Conservation (phyloP, 1,139 yeast species). For the Scheffersomyces insectosa region DNA sequence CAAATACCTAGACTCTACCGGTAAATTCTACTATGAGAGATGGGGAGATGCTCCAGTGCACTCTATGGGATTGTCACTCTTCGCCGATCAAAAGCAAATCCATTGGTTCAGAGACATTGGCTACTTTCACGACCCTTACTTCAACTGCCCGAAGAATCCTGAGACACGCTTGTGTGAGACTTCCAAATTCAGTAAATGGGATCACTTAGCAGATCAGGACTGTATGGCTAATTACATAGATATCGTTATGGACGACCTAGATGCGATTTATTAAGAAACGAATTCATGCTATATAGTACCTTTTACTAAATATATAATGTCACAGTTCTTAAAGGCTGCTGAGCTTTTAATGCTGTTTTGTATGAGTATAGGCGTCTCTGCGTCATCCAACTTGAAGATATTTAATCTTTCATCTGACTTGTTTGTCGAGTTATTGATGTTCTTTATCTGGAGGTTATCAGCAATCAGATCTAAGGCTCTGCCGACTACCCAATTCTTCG, state of each 20-base stretch:
- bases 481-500: constrained; percentile 74
- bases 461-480: constrained; percentile 72
- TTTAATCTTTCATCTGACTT: constrained; percentile 44
- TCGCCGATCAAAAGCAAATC: constrained; percentile 65
- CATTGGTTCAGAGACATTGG: constrained; percentile 94
- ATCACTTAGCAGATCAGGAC: constrained; percentile 57
- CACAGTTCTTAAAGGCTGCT: constrained; percentile 49
- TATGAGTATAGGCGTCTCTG: constrained; percentile 26
- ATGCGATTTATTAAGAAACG: constrained; percentile 5
- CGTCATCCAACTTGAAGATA: constrained; percentile 37
- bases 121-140: constrained; percentile 72
- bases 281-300: constrained; percentile 30
- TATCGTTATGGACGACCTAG: constrained; percentile 46
- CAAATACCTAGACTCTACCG: constrained; percentile 60
- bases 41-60: constrained; percentile 97
- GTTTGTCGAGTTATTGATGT: constrained; percentile 54
- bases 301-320: constrained; percentile 56
- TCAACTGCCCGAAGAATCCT: constrained; percentile 61
- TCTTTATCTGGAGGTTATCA: constrained; percentile 51
- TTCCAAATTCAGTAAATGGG: constrained; percentile 47
- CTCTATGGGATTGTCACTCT: constrained; percentile 69
- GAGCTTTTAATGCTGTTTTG: constrained; percentile 42
- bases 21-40: constrained; percentile 83
- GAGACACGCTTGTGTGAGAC: constrained; percentile 35
- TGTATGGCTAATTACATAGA: constrained; percentile 77